Conservation (phyloP, 2,329 filamentous ascomycete genomes). For the Colletotrichum camelliae region DNA sequence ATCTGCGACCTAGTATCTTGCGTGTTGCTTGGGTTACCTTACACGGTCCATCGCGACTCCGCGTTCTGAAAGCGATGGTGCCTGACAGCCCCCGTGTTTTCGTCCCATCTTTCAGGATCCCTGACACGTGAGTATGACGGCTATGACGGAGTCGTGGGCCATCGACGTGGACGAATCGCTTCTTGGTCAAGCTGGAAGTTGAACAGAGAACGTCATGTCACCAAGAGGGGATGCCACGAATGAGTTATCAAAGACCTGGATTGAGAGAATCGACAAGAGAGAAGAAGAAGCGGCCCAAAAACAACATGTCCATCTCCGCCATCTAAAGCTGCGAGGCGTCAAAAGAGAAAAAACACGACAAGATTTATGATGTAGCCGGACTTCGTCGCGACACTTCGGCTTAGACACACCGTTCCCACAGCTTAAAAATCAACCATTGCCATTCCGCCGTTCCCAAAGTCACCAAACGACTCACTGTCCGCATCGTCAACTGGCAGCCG, state of each 20-base stretch:
- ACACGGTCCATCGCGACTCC: neutral
- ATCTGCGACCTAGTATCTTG: neutral
- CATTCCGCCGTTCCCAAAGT: slow-evolving; percentile 21
- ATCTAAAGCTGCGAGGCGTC: slow-evolving; percentile 39
- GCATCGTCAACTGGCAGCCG: slow-evolving; percentile 33
- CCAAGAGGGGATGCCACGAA: neutral
- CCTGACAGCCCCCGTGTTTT: neutral
- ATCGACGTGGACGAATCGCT: neutral
- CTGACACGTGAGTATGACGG: slow-evolving; percentile 9
- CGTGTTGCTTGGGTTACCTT: slow-evolving; percentile 7
- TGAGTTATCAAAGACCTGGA: slow-evolving; percentile 21
- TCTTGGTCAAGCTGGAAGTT: neutral
- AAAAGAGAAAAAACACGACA: slow-evolving; percentile 44
- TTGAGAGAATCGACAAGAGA: slow-evolving; percentile 24
- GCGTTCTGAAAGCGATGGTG: neutral
- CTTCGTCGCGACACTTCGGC: slow-evolving; percentile 42
- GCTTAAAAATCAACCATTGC: slow-evolving; percentile 28
- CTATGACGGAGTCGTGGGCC: neutral
- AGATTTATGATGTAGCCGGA: slow-evolving; percentile 52
- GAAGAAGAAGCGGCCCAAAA: slow-evolving; percentile 20
- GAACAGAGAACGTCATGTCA: neutral
- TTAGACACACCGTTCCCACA: slow-evolving; percentile 20
- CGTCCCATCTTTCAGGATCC: neutral
- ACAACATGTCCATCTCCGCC: slow-evolving; percentile 35
- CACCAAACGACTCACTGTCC: slow-evolving; percentile 26